Percentiles rank a stretch among this genome's conserved stretches.
phyloP scores from a whole-genome alignment of 225 moss, liverwort and hornwort species.

The Pseudisothecium myosuroides region DNA sequence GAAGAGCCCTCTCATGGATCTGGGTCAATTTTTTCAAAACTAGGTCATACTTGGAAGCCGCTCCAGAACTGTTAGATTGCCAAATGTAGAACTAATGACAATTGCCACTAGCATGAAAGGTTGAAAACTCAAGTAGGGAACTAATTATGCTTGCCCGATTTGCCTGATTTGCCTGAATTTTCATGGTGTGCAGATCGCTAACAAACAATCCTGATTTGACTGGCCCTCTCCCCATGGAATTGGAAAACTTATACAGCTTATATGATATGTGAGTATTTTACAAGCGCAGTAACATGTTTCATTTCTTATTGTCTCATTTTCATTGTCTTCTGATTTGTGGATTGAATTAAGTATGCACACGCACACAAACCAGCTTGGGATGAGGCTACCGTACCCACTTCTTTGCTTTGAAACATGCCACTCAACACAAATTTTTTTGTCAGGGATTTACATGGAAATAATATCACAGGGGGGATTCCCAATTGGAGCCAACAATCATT shows the following conservation, averaged over 20 bases:
- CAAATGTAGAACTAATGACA: not conserved
- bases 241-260: not conserved
- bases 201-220: not conserved
- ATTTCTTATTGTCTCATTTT: not conserved
- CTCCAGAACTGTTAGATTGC: not conserved
- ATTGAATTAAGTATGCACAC: not conserved
- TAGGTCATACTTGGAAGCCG: not conserved
- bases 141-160: not conserved
- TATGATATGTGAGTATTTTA: not conserved
- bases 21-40: not conserved
- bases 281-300: not conserved
- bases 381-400: not conserved
- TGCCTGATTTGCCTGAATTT: not conserved
- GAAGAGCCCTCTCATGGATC: not conserved
- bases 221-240: not conserved
- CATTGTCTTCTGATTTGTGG: not conserved
- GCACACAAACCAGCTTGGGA: not conserved
- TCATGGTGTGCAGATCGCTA: not conserved
- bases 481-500: not conserved
- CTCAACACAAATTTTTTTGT: not conserved
- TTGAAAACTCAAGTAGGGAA: not conserved
- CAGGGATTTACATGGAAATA: conserved; percentile 5
- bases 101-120: not conserved
- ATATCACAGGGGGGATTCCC: not conserved
- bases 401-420: not conserved